Evolutionary conservation across 2,329 filamentous ascomycete species (phyloP).

Genomic region (Onygenales sp.): DNA sequence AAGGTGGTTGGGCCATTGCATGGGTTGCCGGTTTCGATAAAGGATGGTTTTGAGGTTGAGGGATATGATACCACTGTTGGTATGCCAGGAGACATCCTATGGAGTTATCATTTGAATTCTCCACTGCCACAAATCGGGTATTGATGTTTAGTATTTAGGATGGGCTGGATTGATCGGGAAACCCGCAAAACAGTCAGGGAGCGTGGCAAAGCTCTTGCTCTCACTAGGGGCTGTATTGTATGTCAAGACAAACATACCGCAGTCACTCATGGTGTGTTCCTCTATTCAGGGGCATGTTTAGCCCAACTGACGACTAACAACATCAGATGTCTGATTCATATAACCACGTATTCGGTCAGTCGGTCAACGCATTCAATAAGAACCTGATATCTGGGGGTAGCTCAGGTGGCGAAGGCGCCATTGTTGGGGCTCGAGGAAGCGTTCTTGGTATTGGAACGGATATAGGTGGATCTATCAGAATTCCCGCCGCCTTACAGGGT

Average conservation of each 20-base stretch:
- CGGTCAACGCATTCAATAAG: conserved; percentile 52
- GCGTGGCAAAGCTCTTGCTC: neutral
- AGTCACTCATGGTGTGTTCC: conserved; percentile 61
- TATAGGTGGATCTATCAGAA: conserved; percentile 41
- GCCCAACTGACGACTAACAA: neutral
- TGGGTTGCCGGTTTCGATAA: conserved; percentile 19
- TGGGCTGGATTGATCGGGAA: conserved; percentile 1
- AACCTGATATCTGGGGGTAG: conserved; percentile 57
- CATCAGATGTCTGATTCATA: conserved; percentile 1
- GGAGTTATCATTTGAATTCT: neutral
- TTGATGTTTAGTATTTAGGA: neutral
- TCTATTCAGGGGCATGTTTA: conserved; percentile 51
- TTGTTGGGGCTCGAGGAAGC: conserved; percentile 50
- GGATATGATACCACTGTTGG: conserved; percentile 1
- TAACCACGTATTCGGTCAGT: conserved; percentile 40
- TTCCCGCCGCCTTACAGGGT: conserved; percentile 19
- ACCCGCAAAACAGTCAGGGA: neutral
- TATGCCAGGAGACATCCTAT: neutral
- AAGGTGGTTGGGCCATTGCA: conserved; percentile 17
- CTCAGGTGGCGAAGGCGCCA: conserved; percentile 57
- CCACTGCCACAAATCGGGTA: no score
- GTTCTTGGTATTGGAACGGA: conserved; percentile 55
- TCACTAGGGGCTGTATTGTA: conserved; percentile 44
- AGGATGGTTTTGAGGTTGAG: conserved; percentile 12
- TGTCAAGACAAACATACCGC: conserved; percentile 50